Base-by-base conservation (phyloP, 2,329 filamentous ascomycete genomes). In the Thielaviopsis musarum region DNA sequence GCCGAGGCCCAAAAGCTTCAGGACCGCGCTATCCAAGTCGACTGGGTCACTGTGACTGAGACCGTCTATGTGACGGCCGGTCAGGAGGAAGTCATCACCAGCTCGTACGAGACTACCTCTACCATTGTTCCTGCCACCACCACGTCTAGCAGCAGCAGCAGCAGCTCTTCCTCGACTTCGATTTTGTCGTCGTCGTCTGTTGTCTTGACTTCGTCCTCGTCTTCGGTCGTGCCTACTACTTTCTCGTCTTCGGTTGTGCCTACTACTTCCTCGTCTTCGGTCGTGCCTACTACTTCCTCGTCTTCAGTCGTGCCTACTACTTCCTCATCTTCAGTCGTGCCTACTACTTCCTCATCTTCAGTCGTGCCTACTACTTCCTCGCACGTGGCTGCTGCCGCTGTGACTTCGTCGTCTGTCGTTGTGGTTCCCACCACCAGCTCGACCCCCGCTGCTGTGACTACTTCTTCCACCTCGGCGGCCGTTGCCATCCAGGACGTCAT, bases 41-140 rank as follows among this genome's bases (percentile, higher is more conserved):
- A 72, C 54, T 74, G 69, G 69, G 70, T 72, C 57, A 76, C 72
- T 49, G 72, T 75, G 58, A 65, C 61, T 58, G 62, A 67, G 61
- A 76, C 73, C 45, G 70, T 73, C 63, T 70, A 66, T 57, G 70
- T 73, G 57, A 69, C 66, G 58, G 69, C 67, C 12, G 66, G 65
- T 57, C 66, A 67, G 61, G 64, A 65, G 54, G 54, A 49, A 12
- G 45, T 49, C 45, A 21, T 52, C 17, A 54, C 62, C 21, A 58
- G 41, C 55, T 62, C 17, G 24, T 41, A 24, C 30, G 54, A 26
- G 21, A 41, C 49, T 24, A 26, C 57, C 38, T 56, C 56, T 22
- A 58, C 59, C 22, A 34, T 21, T 38, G 21, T 38, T 51, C 28
- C 57, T 28, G n/a, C 19, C 30, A 28, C 38, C 12, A 54, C 52